Conservation (phyloP, 225 moss, liverwort and hornwort species). For the Antitrichia curtipendula region DNA sequence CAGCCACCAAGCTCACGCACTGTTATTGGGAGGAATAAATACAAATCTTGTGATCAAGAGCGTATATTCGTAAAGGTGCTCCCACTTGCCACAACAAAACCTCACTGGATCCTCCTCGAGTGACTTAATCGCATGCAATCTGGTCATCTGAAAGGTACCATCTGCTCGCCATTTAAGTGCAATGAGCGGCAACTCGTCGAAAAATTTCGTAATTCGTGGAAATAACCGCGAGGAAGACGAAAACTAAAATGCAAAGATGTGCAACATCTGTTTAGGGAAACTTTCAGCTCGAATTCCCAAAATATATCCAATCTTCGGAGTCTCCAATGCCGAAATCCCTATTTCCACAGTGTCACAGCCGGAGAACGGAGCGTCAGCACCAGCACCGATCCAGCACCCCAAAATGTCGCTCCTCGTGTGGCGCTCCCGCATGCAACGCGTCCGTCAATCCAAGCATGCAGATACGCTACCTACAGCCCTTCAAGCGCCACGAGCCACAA, state of each 20-base stretch:
- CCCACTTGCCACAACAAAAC: neutral
- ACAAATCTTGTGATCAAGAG: neutral
- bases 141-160: conserved; percentile 21
- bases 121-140: conserved; percentile 20
- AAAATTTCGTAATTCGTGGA: neutral
- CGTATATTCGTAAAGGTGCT: neutral
- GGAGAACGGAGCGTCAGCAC: neutral
- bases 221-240: neutral
- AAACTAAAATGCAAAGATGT: neutral
- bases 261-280: neutral
- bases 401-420: neutral
- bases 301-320: neutral
- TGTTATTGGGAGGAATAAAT: neutral
- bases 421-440: neutral
- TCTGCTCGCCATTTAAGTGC: conserved; percentile 1
- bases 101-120: neutral
- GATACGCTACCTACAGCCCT: neutral
- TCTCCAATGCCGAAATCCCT: neutral
- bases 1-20: neutral
- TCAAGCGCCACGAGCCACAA: conserved; percentile 3
- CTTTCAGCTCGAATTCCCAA: neutral
- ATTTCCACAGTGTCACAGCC: neutral
- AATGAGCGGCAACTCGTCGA: neutral
- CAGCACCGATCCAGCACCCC: neutral
- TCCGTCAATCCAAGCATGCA: neutral